Evolutionary conservation across 495 filamentous ascomycete genomes (phyloP).

Genomic region (Penicillium dipodomyicola): DNA sequence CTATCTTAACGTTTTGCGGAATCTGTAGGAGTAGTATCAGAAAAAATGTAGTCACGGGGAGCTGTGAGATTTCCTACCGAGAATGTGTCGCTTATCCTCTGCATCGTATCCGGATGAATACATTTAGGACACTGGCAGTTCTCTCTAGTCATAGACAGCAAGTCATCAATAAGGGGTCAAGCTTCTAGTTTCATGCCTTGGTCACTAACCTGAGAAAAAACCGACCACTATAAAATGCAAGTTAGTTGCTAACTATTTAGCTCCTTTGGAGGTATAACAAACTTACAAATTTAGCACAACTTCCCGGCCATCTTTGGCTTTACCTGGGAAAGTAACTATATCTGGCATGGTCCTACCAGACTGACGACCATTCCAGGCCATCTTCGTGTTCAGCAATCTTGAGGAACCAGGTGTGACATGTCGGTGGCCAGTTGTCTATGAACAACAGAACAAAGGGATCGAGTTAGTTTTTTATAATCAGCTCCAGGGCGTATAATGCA

Average conservation of each 20-base stretch:
- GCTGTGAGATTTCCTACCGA: slow-evolving; percentile 39
- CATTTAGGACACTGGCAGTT: slow-evolving; percentile 76
- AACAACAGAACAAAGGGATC: not conserved
- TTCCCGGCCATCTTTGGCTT: not conserved
- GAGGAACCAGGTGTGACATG: not conserved
- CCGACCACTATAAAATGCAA: slow-evolving; percentile 12
- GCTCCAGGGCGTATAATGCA: not conserved
- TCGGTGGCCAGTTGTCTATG: not conserved
- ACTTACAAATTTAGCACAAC: slow-evolving; percentile 1
- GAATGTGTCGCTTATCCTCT: slow-evolving; percentile 72
- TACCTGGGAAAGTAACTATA: not conserved
- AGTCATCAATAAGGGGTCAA: not conserved
- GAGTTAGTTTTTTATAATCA: not conserved
- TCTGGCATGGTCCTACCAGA: not conserved
- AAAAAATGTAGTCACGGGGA: not conserved
- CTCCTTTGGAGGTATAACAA: not conserved
- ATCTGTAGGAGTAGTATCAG: slow-evolving; percentile 38
- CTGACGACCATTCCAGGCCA: not conserved
- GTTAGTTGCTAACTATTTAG: slow-evolving; percentile 4
- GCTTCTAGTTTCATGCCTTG: not conserved
- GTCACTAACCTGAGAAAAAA: slow-evolving; percentile 26
- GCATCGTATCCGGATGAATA: slow-evolving; percentile 72
- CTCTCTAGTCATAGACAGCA: slow-evolving; percentile 52
- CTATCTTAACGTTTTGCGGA: slow-evolving; percentile 48
- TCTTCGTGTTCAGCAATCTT: not conserved